Conservation (phyloP, 192 early-diverging fungal genomes). For the Linnemannia schmuckeri region DNA sequence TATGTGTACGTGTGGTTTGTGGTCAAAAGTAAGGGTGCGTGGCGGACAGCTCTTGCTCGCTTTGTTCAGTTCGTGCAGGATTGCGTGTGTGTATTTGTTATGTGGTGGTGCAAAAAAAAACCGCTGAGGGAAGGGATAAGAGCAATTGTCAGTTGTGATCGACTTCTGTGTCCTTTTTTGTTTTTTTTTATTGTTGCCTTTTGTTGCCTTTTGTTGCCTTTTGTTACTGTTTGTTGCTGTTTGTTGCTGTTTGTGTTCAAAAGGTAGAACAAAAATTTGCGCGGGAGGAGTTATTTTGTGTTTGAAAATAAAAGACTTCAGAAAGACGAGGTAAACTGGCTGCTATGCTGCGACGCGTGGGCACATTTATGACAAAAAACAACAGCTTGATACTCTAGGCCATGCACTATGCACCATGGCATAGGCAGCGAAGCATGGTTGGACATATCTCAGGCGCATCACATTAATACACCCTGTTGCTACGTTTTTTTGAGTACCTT, state of each 20-base stretch:
- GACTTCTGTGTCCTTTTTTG: no score
- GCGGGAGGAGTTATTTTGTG: neutral
- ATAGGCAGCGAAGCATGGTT: neutral
- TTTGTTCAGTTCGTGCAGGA: neutral
- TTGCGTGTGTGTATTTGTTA: neutral
- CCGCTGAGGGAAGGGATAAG: neutral
- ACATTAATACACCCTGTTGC: no score
- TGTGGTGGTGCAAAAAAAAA: neutral
- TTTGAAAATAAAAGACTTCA: neutral
- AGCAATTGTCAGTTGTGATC: neutral
- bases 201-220: no score
- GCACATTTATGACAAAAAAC: neutral
- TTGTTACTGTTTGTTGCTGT: no score
- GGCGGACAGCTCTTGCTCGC: neutral
- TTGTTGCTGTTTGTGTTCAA: no score
- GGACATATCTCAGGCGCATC: neutral
- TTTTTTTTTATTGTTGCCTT: no score
- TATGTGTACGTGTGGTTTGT: neutral
- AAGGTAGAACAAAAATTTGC: neutral
- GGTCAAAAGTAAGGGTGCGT: neutral
- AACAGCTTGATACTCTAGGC: neutral
- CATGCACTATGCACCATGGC: no score
- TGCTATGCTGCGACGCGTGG: neutral
- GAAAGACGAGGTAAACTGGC: neutral
- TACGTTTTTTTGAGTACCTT: no score